phyloP scores from a whole-genome alignment of 805 yeast genomes.

The Lipomyces kockii region DNA sequence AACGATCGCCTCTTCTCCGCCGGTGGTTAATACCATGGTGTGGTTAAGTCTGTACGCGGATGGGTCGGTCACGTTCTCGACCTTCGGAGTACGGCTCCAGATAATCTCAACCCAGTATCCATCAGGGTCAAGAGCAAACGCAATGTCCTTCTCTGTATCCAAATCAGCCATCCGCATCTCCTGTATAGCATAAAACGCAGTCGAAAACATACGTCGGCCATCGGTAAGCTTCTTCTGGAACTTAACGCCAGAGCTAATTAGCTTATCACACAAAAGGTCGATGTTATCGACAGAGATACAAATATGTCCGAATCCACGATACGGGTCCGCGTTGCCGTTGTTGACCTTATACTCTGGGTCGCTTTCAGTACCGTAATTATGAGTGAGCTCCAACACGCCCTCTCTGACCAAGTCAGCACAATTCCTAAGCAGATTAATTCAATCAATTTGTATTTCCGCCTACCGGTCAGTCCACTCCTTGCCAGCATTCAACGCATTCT shows the following conservation, averaged over 20 bases:
- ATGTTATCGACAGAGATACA: conserved; percentile 87
- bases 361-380: conserved; percentile 72
- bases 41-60: conserved; percentile 36
- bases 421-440: not conserved
- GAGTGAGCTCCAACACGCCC: conserved; percentile 85
- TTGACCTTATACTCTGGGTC: conserved; percentile 61
- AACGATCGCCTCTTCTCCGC: not conserved
- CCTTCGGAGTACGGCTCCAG: conserved; percentile 56
- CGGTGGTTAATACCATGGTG: conserved; percentile 31
- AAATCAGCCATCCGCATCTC: not conserved
- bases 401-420: conserved; percentile 40
- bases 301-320: conserved; percentile 92
- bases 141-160: conserved; percentile 59
- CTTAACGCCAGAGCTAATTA: conserved; percentile 65
- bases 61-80: conserved; percentile 49
- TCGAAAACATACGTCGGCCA: conserved; percentile 74
- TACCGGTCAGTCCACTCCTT: conserved; percentile 48
- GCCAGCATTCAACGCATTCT: conserved; percentile 48
- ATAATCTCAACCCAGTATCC: conserved; percentile 96
- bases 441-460: not conserved
- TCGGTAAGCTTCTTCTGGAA: conserved; percentile 85
- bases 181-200: not conserved
- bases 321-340: conserved; percentile 84
- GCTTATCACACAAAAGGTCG: conserved; percentile 58
- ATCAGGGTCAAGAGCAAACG: conserved; percentile 93